Base-by-base conservation (phyloP, 2,329 filamentous ascomycete species). In the Daldinia sp. region DNA sequence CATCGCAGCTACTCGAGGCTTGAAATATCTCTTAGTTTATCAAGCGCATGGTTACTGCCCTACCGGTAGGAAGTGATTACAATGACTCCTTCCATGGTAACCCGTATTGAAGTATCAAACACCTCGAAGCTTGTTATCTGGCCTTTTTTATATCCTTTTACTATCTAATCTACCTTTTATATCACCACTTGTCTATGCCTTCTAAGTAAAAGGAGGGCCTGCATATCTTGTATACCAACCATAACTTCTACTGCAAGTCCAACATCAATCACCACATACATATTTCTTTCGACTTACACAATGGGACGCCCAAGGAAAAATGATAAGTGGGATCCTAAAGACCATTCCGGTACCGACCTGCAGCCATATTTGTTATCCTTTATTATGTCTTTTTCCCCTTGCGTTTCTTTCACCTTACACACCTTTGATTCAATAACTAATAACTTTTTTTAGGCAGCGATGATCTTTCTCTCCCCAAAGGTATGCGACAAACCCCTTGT, bases 381-480 rank as follows among this genome's bases (percentile, higher is more conserved):
- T 67, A 44, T 56, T 60, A n/a, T 60, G 33, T 10, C 33, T 35
- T 35, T 35, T 9, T 30, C 51, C 46, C 7, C 28, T 63, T 20
- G 9, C 6, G 26, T 57, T 18, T 56, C 35, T 59, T 63, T 53
- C 23, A 46, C 6, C 6, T n/a, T 61, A 6, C 13, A 33, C 39
- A 60, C 55, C 30, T 60, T 26, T 37, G 18, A 59, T 67, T 66
- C 41, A 53, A 82, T 83, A 74, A 84, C 80, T 66, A 51, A 42
- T 5, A 42, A n/a, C 39, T 28, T 51, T 53, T n/a, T 53, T n/a
- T 67, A 90, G 88, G 81, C 59, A 89, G 87, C 71, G 88, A 90
- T 74, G 88, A 90, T 73, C 78, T 90, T 71, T 90, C 88, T 54
- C 82, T 90, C 20, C 88, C 88, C 30, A 90, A 90, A 81, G 88